Percentiles rank a stretch among this genome's conserved stretches.
Conservation (phyloP, 164 flowering plant species). For the Stephania cephalantha region DNA sequence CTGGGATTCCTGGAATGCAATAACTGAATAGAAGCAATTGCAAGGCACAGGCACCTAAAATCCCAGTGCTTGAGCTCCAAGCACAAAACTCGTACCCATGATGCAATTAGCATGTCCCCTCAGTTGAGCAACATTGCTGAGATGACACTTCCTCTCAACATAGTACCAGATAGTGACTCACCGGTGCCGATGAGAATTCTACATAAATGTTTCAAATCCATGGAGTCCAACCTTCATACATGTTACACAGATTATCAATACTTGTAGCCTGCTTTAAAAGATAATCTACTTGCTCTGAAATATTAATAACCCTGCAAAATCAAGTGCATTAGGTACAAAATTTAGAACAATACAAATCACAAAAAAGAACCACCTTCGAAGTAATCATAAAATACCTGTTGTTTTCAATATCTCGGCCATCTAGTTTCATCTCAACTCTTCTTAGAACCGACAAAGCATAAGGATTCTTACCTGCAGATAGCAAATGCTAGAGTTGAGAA, state of each 20-base stretch:
- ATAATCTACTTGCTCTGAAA: constrained; percentile 88
- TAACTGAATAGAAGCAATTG: background rate
- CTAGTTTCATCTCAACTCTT: constrained; percentile 83
- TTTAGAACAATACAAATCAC: constrained; percentile 6
- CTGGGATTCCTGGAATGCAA: background rate
- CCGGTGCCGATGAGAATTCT: background rate
- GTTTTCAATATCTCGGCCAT: constrained; percentile 72
- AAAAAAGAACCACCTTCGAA: background rate
- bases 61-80: background rate
- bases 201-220: constrained; percentile 57
- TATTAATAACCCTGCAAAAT: constrained; percentile 53
- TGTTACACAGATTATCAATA: constrained; percentile 87
- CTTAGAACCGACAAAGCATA: constrained; percentile 80
- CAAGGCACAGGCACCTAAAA: background rate
- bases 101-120: background rate
- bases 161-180: background rate
- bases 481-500: background rate
- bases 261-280: constrained; percentile 88
- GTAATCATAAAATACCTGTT: constrained; percentile 44
- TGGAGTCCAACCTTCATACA: constrained; percentile 99
- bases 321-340: constrained; percentile 1
- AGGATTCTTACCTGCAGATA: constrained; percentile 68
- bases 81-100: background rate
- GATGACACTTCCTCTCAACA: background rate
- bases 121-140: background rate